Conservation (phyloP, 2,329 filamentous ascomycete species). For the Neonectria ditissima region DNA sequence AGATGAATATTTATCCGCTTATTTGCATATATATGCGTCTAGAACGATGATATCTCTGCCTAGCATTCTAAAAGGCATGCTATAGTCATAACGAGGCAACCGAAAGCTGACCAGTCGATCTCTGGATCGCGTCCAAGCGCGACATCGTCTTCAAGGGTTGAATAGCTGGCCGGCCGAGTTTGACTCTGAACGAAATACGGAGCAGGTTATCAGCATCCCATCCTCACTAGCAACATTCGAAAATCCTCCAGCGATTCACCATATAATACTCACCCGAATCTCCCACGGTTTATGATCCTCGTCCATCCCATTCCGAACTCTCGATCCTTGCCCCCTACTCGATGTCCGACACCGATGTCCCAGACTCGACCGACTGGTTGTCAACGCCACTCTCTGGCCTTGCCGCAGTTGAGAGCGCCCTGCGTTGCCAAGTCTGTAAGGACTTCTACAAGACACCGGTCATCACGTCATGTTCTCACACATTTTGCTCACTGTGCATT, state of each 20-base stretch:
- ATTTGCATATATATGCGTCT: slow-evolving; percentile 5
- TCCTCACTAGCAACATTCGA: background rate
- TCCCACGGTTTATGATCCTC: background rate
- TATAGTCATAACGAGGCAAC: slow-evolving; percentile 21
- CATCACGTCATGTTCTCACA: slow-evolving; percentile 94
- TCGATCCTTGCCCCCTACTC: background rate
- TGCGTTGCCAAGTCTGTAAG: slow-evolving; percentile 98
- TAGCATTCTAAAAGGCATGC: background rate
- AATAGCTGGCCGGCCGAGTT: background rate
- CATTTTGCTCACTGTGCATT: slow-evolving; percentile 97
- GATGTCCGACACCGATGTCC: slow-evolving; percentile 59
- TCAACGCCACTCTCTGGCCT: slow-evolving; percentile 75
- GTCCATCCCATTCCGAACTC: background rate
- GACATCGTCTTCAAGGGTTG: slow-evolving; percentile 16
- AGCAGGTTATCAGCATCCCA: background rate
- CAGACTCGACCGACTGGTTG: slow-evolving; percentile 90
- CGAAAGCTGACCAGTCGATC: slow-evolving; percentile 27
- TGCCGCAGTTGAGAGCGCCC: slow-evolving; percentile 80
- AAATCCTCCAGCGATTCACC: background rate
- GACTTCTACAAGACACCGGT: slow-evolving; percentile 96
- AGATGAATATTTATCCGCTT: background rate
- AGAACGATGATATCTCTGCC: fast-evolving
- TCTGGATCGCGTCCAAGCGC: slow-evolving; percentile 41
- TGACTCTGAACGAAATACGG: background rate
- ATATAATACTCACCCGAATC: background rate